Evolutionary conservation across 331 rosid genomes (phyloP).

Genomic region (Pyracantha coccinea): DNA sequence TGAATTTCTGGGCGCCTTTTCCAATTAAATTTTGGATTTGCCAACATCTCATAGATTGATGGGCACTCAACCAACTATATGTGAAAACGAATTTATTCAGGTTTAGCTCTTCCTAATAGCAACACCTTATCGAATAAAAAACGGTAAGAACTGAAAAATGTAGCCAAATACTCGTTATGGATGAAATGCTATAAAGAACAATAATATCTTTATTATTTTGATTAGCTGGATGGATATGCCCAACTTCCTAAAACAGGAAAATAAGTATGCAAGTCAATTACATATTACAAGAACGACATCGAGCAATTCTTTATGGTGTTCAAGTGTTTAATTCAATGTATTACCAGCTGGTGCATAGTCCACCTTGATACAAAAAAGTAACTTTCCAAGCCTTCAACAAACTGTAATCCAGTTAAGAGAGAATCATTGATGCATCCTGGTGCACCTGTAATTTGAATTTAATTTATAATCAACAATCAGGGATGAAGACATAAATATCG

Average conservation of each 20-base stretch:
- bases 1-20: slow-evolving; percentile 60
- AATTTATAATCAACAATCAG: slow-evolving; percentile 16
- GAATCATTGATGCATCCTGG: slow-evolving; percentile 88
- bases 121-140: background rate
- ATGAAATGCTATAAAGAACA: background rate
- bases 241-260: background rate
- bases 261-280: background rate
- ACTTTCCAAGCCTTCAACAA: slow-evolving; percentile 82
- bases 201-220: background rate
- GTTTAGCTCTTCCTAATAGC: background rate
- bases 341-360: slow-evolving; percentile 98
- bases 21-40: slow-evolving; percentile 77
- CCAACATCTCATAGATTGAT: slow-evolving; percentile 89
- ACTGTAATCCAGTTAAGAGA: slow-evolving; percentile 84
- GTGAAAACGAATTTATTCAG: slow-evolving; percentile 4
- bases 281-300: background rate
- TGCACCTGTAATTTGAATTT: slow-evolving; percentile 63
- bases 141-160: background rate
- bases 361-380: slow-evolving; percentile 83
- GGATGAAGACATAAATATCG: background rate
- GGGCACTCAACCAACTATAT: slow-evolving; percentile 86
- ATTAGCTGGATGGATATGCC: background rate
- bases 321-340: slow-evolving; percentile 7
- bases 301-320: background rate
- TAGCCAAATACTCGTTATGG: background rate